A percentile compares a stretch with the other conserved stretches of the same genome.
phyloP scores from a whole-genome alignment of 192 early-diverging fungal species.

The Chytriomyces sp. region DNA sequence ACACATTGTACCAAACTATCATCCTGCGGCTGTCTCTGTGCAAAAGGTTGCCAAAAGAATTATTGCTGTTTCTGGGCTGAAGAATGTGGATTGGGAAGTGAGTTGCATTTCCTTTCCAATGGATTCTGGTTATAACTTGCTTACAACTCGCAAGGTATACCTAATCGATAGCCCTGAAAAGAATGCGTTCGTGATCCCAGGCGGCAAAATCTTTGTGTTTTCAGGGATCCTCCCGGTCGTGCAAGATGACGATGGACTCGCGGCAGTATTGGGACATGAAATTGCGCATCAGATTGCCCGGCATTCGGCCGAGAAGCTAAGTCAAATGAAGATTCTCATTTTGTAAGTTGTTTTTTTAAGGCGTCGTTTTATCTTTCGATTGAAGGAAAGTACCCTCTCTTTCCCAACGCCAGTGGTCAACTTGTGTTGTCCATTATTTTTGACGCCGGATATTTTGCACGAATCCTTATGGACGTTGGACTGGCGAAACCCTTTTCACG shows the following conservation, averaged over 20 bases:
- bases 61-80: constrained; percentile 67
- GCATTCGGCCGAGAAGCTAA: constrained; percentile 86
- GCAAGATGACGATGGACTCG: constrained; percentile 83
- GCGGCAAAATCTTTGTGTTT: constrained; percentile 90
- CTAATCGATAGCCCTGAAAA: constrained; percentile 80
- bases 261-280: constrained; percentile 93
- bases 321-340: not conserved
- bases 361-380: no score
- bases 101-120: not conserved
- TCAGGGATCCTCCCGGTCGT: constrained; percentile 87
- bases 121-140: not conserved
- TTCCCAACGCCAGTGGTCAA: constrained; percentile 61
- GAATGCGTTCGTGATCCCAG: constrained; percentile 96
- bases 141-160: constrained; percentile 57
- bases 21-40: constrained; percentile 71
- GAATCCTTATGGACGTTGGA: constrained; percentile 70
- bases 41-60: constrained; percentile 70
- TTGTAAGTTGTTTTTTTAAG: no score
- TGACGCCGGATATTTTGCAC: constrained; percentile 71
- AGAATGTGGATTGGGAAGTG: constrained; percentile 79
- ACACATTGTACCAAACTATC: constrained; percentile 70
- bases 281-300: constrained; percentile 91
- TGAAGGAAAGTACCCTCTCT: no score
- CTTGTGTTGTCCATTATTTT: constrained; percentile 65
- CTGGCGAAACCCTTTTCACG: constrained; percentile 87